Evolutionary conservation across 768 basidiomycete genomes (phyloP).

Genomic region (Zangia roseola): DNA sequence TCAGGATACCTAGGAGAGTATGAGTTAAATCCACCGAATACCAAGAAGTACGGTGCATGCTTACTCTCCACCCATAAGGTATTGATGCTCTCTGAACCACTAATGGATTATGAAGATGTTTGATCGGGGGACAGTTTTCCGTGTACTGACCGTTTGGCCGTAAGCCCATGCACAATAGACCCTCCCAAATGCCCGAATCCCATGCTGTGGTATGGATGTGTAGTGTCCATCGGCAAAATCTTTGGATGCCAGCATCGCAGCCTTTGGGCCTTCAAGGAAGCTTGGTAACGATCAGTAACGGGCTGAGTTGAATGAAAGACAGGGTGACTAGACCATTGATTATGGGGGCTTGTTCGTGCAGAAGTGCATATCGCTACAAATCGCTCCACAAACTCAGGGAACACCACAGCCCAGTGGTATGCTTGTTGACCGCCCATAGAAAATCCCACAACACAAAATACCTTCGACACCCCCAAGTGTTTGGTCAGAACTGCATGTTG

Average conservation of each 20-base stretch:
- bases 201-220: slow-evolving; percentile 43
- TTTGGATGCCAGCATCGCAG: slow-evolving; percentile 51
- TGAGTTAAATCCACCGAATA: not conserved
- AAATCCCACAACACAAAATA: slow-evolving; percentile 42
- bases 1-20: slow-evolving; percentile 40
- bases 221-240: slow-evolving; percentile 58
- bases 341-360: slow-evolving; percentile 54
- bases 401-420: slow-evolving; percentile 58
- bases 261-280: slow-evolving; percentile 60
- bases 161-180: slow-evolving; percentile 62
- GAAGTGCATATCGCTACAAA: slow-evolving; percentile 48
- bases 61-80: slow-evolving; percentile 44
- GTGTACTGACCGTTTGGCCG: slow-evolving; percentile 47
- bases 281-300: slow-evolving; percentile 28
- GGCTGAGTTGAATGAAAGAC: not conserved
- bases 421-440: slow-evolving; percentile 63
- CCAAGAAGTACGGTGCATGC: slow-evolving; percentile 6
- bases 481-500: slow-evolving; percentile 51
- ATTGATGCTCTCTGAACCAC: slow-evolving; percentile 55
- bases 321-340: slow-evolving; percentile 42
- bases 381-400: slow-evolving; percentile 54
- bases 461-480: slow-evolving; percentile 11
- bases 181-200: slow-evolving; percentile 56
- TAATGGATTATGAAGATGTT: slow-evolving; percentile 19
- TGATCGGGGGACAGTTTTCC: not conserved